Evolutionary conservation across 352 stramenopile genomes (phyloP), one percentile per base, ranked within the genome.

Genomic region (Hyaloperonospora brassicae): DNA sequence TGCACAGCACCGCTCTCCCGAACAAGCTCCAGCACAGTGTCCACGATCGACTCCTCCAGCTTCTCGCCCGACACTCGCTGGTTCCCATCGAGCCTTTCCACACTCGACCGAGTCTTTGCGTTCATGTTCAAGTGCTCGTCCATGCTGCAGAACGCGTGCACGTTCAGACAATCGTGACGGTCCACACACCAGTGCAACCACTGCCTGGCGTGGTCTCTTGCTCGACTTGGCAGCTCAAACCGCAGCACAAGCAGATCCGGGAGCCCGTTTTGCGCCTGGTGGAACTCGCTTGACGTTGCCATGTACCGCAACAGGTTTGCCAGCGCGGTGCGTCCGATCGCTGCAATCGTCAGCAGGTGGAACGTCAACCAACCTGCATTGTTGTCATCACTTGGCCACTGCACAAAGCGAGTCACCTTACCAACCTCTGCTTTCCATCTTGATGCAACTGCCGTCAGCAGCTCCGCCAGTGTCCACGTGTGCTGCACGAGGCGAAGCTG

Each of bases 181-280:
- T 80, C 76, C 12, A 70, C 48, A 21, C 31, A 5, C 49, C 56
- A 53, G 3, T 49, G 30, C 2, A 51, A 41, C 24, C 43, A 44
- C 35, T 48, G 34, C 35, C 30, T 7, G 13, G 49, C 43, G 59
- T 25, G 17, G 25, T 66, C 53, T 23, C 35, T 43, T 0, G 42
- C 27, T 38, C 14, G 31, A 14, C 30, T 23, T 23, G 23, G 25
- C 22, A 43, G 36, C 13, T 69, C 52, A 5, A 76, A 58, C 50
- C 61, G 55, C n/a, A 90, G 17, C 11, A 93, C 38, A 0, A 89
- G 56, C 17, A 90, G 51, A 58, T 89, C 79, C 2, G 79, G 83
- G 6, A 93, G 57, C 6, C 82, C 82, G 50, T 86, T 89, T 51
- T 87, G 79, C 3, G 76, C 76, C 12, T 70, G 69, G 42, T 89